Percentiles rank a stretch among this genome's conserved stretches.
Evolutionary conservation across 2,329 filamentous ascomycete genomes (phyloP).

Genomic region (Cylindrodendrum hubeiense): DNA sequence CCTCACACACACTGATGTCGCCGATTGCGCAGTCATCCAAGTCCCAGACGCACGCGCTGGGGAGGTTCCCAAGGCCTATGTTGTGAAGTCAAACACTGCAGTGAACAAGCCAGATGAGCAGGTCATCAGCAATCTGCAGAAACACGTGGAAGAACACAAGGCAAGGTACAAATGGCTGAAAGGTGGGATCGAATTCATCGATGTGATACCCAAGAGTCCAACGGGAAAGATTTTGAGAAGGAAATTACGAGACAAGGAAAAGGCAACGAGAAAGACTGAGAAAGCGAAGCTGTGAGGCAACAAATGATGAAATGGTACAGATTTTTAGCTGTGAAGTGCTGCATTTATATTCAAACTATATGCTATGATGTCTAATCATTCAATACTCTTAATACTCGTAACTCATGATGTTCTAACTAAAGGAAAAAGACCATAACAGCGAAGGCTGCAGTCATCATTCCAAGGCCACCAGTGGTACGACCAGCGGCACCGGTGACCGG

Average conservation of each 20-base stretch:
- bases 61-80: constrained; percentile 73
- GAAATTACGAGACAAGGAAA: constrained; percentile 79
- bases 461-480: constrained; percentile 24
- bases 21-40: constrained; percentile 81
- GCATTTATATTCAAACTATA: not conserved
- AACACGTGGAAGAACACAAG: constrained; percentile 75
- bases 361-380: not conserved
- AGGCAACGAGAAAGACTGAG: constrained; percentile 54
- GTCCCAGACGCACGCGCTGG: constrained; percentile 70
- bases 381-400: not conserved
- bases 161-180: constrained; percentile 77
- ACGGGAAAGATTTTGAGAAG: constrained; percentile 80
- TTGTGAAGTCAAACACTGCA: constrained; percentile 63
- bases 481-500: constrained; percentile 42
- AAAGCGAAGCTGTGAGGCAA: constrained; percentile 64
- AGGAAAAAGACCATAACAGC: constrained; percentile 11
- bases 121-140: constrained; percentile 62
- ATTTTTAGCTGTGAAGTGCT: not conserved
- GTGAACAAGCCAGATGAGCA: constrained; percentile 67
- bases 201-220: constrained; percentile 77
- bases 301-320: too few species aligned
- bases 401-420: constrained; percentile 3
- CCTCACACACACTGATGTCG: constrained; percentile 76
- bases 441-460: constrained; percentile 1
- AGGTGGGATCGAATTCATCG: constrained; percentile 72